Conservation (phyloP, 371 early-diverging fungal species). For the Rhizomucor pusillus region DNA sequence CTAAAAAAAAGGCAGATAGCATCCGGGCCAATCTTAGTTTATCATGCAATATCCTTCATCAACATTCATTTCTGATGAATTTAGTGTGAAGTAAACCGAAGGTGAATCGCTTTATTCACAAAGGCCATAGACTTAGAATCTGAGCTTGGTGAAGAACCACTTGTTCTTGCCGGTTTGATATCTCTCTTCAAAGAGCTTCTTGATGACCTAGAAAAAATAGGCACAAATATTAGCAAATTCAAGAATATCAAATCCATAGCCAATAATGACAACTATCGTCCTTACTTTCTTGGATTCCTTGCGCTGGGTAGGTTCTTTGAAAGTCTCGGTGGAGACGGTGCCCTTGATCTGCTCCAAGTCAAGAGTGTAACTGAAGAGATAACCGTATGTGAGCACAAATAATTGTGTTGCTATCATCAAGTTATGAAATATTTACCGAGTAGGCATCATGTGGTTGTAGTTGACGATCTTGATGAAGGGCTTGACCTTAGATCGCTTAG, state of each 20-base stretch:
- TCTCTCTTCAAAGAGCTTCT: slow-evolving; percentile 91
- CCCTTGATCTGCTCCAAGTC: slow-evolving; percentile 88
- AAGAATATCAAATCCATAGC: neutral
- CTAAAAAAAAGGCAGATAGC: too few relatives aligned
- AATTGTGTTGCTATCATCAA: neutral
- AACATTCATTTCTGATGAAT: too few relatives aligned
- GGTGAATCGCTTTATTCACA: too few relatives aligned
- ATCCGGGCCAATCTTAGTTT: too few relatives aligned
- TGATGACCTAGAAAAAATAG: slow-evolving; percentile 56
- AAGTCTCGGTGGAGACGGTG: slow-evolving; percentile 78
- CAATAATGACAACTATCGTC: too few relatives aligned
- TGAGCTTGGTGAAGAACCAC: slow-evolving; percentile 99
- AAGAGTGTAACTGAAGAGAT: slow-evolving; percentile 64
- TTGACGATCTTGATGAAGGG: slow-evolving; percentile 96
- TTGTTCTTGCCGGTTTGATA: slow-evolving; percentile 97
- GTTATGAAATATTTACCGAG: slow-evolving; percentile 62
- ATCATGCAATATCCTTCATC: too few relatives aligned
- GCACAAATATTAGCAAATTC: neutral
- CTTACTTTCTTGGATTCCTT: slow-evolving; percentile 81
- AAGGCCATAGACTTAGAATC: slow-evolving; percentile 66
- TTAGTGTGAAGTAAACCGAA: too few relatives aligned
- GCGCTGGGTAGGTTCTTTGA: slow-evolving; percentile 94
- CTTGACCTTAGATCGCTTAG: slow-evolving; percentile 95
- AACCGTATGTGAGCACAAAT: too few relatives aligned
- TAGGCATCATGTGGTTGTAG: slow-evolving; percentile 99